Conservation (phyloP, 192 early-diverging fungal genomes). For the Coemansia guatemalensis region DNA sequence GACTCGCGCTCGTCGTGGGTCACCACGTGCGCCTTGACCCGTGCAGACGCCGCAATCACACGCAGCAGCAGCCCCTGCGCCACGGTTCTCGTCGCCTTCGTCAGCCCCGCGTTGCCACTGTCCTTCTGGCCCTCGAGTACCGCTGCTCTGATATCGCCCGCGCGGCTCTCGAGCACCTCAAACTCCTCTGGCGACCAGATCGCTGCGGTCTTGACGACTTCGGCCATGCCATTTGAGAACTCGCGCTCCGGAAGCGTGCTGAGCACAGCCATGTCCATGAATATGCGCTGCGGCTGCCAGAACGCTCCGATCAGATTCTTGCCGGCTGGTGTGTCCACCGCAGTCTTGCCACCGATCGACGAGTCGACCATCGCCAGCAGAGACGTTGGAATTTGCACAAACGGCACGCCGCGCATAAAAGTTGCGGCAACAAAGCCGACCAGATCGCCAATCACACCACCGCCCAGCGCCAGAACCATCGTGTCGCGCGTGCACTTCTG, state of each 20-base stretch:
- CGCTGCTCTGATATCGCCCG: constrained; percentile 75
- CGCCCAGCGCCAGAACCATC: constrained; percentile 89
- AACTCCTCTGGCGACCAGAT: constrained; percentile 91
- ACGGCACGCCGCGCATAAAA: constrained; percentile 95
- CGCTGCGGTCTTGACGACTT: constrained; percentile 97
- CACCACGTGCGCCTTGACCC: constrained; percentile 93
- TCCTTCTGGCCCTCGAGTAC: constrained; percentile 56
- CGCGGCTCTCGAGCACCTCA: constrained; percentile 81
- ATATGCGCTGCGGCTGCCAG: constrained; percentile 93
- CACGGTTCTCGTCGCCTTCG: constrained; percentile 58
- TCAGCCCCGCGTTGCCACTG: constrained; percentile 17
- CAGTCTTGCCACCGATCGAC: constrained; percentile 95
- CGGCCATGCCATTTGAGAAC: constrained; percentile 96
- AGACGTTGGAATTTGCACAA: constrained; percentile 94
- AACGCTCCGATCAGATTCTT: constrained; percentile 97
- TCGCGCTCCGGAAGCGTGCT: constrained; percentile 85
- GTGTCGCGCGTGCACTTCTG: constrained; percentile 90
- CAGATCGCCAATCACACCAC: constrained; percentile 96
- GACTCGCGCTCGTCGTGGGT: constrained; percentile 94
- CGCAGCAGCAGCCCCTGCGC: constrained; percentile 70
- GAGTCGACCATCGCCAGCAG: constrained; percentile 98
- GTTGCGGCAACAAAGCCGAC: constrained; percentile 97
- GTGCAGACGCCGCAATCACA: constrained; percentile 83
- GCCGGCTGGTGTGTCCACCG: constrained; percentile 92
- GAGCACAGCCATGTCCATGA: constrained; percentile 85